Percentiles rank a stretch among this genome's conserved stretches.
phyloP scores from a whole-genome alignment of 1,284 basidiomycete genomes.

The Pholiota adiposa region DNA sequence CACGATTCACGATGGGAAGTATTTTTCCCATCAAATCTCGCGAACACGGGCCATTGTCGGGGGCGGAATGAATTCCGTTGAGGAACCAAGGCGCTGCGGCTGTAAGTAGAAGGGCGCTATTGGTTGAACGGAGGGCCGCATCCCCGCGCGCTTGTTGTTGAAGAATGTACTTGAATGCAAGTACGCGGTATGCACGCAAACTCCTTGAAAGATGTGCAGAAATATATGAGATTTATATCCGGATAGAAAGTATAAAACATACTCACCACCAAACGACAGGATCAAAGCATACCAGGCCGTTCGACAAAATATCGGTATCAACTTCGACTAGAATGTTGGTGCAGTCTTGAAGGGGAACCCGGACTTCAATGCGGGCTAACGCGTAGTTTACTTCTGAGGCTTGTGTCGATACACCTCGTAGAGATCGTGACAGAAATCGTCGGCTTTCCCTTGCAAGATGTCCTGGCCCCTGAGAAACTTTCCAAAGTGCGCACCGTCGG shows the following conservation, averaged over 20 bases:
- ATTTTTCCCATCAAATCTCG: conserved; percentile 21
- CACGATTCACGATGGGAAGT: conserved; percentile 15
- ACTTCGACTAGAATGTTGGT: conserved; percentile 10
- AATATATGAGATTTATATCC: background rate
- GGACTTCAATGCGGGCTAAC: conserved; percentile 26
- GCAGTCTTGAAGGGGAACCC: conserved; percentile 25
- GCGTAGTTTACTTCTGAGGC: conserved; percentile 16
- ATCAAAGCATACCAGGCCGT: conserved; percentile 3
- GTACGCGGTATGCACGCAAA: background rate
- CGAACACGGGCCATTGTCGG: conserved; percentile 17
- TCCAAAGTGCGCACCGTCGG: conserved; percentile 21
- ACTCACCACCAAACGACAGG: conserved; percentile 14
- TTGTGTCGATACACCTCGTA: conserved; percentile 19
- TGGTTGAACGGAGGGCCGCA: background rate
- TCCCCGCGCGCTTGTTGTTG: background rate
- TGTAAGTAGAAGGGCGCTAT: conserved; percentile 17
- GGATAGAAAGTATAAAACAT: background rate
- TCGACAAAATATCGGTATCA: conserved; percentile 3
- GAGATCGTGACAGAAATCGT: conserved; percentile 14
- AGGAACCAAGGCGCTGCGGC: conserved; percentile 21
- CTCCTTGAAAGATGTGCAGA: background rate
- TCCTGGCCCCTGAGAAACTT: conserved; percentile 26
- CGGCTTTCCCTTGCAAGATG: conserved; percentile 7
- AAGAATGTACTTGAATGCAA: conserved; percentile 1
- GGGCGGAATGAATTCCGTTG: conserved; percentile 23